These are phyloP conservation scores for Solanum tacnaense DNA, from an alignment of 257 asterid genomes.

Conservation along the genomic window DNA sequence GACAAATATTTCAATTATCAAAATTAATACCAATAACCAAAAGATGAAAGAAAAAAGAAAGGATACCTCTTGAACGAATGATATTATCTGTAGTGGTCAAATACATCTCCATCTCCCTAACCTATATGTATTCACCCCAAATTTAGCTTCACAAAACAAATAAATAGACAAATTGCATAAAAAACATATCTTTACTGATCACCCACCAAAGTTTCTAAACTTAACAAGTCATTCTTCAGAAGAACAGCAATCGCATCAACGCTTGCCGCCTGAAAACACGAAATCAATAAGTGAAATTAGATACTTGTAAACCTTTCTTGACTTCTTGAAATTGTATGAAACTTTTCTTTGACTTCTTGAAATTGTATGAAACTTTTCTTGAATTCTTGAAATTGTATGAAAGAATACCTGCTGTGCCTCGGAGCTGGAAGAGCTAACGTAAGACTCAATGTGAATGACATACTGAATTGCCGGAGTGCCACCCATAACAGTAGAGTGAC, in stretches of 20 bases:
- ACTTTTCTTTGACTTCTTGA: background rate
- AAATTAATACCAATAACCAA: background rate
- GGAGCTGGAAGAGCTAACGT: slow-evolving; percentile 58
- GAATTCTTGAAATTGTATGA: background rate
- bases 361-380: background rate
- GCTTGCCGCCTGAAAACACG: slow-evolving; percentile 46
- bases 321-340: background rate
- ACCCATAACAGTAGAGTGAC: slow-evolving; percentile 19
- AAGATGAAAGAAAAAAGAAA: background rate
- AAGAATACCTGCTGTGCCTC: slow-evolving; percentile 51
- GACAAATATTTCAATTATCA: background rate
- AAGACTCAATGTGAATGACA: slow-evolving; percentile 61
- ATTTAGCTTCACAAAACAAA: background rate
- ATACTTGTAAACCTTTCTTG: background rate
- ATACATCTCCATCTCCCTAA: slow-evolving; percentile 87
- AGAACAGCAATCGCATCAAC: slow-evolving; percentile 50
- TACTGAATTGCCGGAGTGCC: slow-evolving; percentile 16
- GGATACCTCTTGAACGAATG: slow-evolving; percentile 73
- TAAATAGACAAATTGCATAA: background rate
- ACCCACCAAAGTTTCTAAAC: slow-evolving; percentile 60
- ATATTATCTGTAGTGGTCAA: slow-evolving; percentile 72
- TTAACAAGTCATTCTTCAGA: slow-evolving; percentile 48
- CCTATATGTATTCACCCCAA: slow-evolving; percentile 27
- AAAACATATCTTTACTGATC: background rate
- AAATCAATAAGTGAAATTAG: background rate